Base-by-base conservation (phyloP, 2,329 filamentous ascomycete species). In the Aspergillus pseudonomiae region DNA sequence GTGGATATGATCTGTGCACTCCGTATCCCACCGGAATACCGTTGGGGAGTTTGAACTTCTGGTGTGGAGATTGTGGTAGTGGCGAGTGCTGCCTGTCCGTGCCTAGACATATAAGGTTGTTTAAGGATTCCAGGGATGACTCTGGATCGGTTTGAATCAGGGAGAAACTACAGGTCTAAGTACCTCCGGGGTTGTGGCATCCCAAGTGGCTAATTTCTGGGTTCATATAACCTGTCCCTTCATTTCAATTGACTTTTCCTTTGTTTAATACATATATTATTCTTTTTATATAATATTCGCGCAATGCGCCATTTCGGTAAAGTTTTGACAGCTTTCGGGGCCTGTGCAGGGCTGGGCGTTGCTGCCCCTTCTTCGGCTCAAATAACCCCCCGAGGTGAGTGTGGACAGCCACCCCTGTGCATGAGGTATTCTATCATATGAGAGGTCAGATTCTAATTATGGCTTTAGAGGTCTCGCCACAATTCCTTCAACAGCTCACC, bases 401-500 rank as follows among this genome's bases (percentile, higher is more conserved):
- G 26, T 28, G 6, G 28, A 52, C 19, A 19, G 14, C 46, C 19
- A 50, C 26, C 46, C 26, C 1, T 30, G 11, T 16, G 4, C 3
- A 26, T 19, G 26, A 30, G 24, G 16, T 30, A 50, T 19, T 6
- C 46, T 10, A 16, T n/a, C 26, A 41, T n/a, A 50, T 11, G 43
- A 30, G 24, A 19, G 2, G 14, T 50, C 26, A 2, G 26, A 50
- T 19, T 19, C 28, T 48, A 48, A 52, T 11, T 19, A 32, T 32
- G 28, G 28, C 32, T 21, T 62, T n/a, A 80, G 78, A 72, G 53
- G 77, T 85, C 36, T 79, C 80, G 0, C 57, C 75, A n/a, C 71
- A 71, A 24, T 65, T 81, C 11, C 72, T 84, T 43, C 69, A 74
- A 19, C 73, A 81, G 48, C 73, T 86, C 9, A 73, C 75, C 2